A percentile compares a stretch with the other conserved stretches of the same genome.
Evolutionary conservation across 225 moss, liverwort and hornwort species (phyloP).

Genomic region (Takakia lepidozioides): DNA sequence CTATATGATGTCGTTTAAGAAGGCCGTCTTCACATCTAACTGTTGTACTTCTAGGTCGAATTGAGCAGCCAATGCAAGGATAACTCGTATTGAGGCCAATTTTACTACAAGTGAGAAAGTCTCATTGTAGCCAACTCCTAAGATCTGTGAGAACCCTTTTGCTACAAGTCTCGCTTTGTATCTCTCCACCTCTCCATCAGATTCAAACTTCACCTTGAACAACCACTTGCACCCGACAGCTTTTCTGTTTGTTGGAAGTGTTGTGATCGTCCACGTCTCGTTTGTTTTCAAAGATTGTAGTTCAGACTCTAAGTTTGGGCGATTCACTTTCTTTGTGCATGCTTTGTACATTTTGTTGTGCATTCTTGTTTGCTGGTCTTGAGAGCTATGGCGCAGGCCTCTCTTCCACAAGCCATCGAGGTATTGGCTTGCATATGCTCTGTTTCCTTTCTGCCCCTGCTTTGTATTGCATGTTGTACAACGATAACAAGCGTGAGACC

Average conservation of each 20-base stretch:
- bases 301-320: not conserved
- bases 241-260: not conserved
- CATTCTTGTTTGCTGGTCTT: too few species aligned
- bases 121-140: not conserved
- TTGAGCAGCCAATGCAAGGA: constrained; percentile 5
- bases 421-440: too few species aligned
- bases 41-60: not conserved
- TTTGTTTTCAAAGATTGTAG: not conserved
- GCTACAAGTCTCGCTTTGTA: constrained; percentile 14
- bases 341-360: too few species aligned
- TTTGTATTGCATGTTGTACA: too few species aligned
- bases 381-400: too few species aligned
- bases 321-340: too few species aligned
- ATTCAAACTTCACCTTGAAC: constrained; percentile 2
- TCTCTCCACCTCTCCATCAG: not conserved
- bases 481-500: too few species aligned
- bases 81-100: not conserved
- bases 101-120: constrained; percentile 5
- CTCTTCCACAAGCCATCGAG: too few species aligned
- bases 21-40: constrained; percentile 7
- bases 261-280: not conserved
- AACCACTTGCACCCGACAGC: constrained; percentile 8
- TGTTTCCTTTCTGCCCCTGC: too few species aligned
- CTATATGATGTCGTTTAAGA: constrained; percentile 4
- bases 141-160: not conserved